Base-by-base conservation (phyloP, 2,329 filamentous ascomycete species). In the Penicillium sp. region DNA sequence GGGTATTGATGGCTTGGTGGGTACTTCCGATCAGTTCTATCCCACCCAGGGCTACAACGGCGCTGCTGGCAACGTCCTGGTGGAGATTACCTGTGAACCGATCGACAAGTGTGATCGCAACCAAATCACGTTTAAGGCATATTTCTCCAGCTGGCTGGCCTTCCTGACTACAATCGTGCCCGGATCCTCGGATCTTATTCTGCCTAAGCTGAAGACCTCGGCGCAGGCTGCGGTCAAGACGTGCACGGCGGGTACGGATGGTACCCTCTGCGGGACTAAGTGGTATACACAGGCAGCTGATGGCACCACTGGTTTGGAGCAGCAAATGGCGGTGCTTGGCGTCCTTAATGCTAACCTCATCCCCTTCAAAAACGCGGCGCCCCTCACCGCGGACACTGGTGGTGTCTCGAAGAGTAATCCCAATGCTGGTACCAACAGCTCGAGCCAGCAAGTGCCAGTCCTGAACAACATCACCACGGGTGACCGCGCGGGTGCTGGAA, bases 81-180 rank as follows among this genome's bases (percentile, higher is more conserved):
- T 79, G 58, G 91, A 95, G 73, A 77, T 85, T 3, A 82, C 87
- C 13, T 94, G 91, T 76, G 89, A 93, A 68, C 75, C 81, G 2
- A 78, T 73, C 10, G 71, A 73, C 30, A 85, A 80, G 42, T 95
- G 91, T 78, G 88, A 88, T 57, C 82, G 85, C 52, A 91, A 94
- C 69, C 90, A 92, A 81, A 76, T 85, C 61, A 87, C 85, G 2
- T 93, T 90, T 83, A 92, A 92, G 76, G 88, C 88, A 22, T 89
- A 89, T 66, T 80, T 91, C 16, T 83, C 87, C 67, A 84, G 88
- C 28, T 91, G 88, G 87, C 78, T 92, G 66, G 82, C 86, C 2
- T 81, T 84, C 35, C 81, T 85, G 4, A 84, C 86, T 4, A 83
- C 88, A 67, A 67, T 92, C 26, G 88, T 85, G 0, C 89, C 89